Percentiles rank a stretch among this genome's conserved stretches.
These are phyloP conservation scores for Rhytidhysteron rufulum DNA, from an alignment of 2,329 filamentous ascomycete species.

Conservation along the genomic window DNA sequence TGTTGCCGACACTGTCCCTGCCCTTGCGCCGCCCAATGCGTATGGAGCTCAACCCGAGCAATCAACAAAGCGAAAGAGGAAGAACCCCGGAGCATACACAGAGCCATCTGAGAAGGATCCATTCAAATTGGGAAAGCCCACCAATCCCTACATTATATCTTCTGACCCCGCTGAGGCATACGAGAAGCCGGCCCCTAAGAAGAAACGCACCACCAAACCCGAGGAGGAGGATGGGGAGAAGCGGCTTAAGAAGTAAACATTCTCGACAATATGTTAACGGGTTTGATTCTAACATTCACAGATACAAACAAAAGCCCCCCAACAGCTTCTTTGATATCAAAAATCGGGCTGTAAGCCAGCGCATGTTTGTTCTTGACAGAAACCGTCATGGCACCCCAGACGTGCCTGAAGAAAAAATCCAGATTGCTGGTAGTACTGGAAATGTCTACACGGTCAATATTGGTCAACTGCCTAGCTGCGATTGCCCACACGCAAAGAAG, in stretches of 20 bases:
- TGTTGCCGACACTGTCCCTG: not conserved
- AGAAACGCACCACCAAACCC: not conserved
- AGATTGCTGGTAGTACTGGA: constrained; percentile 58
- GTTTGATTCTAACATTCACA: constrained; percentile 6
- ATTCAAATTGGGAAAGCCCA: not conserved
- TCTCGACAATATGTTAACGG: not conserved
- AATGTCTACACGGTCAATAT: constrained; percentile 59
- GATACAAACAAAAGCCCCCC: constrained; percentile 39
- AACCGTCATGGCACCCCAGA: constrained; percentile 41
- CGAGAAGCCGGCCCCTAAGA: not conserved
- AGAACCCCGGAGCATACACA: not conserved
- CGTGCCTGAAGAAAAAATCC: constrained; percentile 50
- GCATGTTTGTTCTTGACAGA: constrained; percentile 57
- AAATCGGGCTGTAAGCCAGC: constrained; percentile 47
- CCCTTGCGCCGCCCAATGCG: not conserved
- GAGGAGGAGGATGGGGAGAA: constrained; percentile 20
- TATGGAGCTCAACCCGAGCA: not conserved
- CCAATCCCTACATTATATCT: not conserved
- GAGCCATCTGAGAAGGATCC: not conserved
- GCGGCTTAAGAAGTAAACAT: constrained; percentile 18
- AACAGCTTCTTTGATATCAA: constrained; percentile 45
- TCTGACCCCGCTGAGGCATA: not conserved
- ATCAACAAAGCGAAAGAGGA: constrained; percentile 1
- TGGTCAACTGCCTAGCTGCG: constrained; percentile 49
- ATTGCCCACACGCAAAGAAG: constrained; percentile 52